Percentiles rank a stretch among this genome's conserved stretches.
These are phyloP conservation scores for Fusarium newnesense DNA, from an alignment of 2,329 filamentous ascomycete genomes.

Conservation along the genomic window DNA sequence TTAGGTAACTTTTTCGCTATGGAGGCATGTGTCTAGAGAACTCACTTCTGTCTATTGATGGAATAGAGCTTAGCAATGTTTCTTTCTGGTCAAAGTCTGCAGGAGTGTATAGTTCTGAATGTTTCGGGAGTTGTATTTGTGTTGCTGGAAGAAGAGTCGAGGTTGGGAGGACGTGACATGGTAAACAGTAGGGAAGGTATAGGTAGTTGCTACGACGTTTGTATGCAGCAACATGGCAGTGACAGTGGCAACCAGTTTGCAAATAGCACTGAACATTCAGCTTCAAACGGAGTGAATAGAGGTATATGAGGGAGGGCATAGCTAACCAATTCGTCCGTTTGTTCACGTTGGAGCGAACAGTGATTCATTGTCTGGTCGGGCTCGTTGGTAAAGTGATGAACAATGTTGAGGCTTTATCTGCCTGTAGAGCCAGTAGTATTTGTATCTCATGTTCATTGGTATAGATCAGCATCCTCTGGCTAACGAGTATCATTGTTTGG, in stretches of 20 bases:
- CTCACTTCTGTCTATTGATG: not conserved
- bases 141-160: not conserved
- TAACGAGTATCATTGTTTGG: not conserved
- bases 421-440: too few relatives aligned
- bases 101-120: not conserved
- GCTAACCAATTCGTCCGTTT: not conserved
- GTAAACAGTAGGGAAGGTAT: not conserved
- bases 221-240: not conserved
- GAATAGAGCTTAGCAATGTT: not conserved
- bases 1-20: not conserved
- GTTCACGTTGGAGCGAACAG: too few relatives aligned
- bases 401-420: not conserved
- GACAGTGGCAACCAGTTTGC: constrained; percentile 18
- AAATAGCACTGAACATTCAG: not conserved
- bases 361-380: not conserved
- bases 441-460: not conserved
- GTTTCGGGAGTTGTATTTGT: not conserved
- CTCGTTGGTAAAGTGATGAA: not conserved
- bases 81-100: not conserved
- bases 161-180: not conserved
- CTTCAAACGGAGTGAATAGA: not conserved
- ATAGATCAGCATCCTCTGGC: too few relatives aligned
- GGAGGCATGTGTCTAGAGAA: not conserved
- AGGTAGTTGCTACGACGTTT: not conserved
- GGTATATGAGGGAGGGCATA: not conserved